These are phyloP conservation scores for Fagus sylvatica DNA, from an alignment of 306 rosid species.

Conservation along the genomic window DNA sequence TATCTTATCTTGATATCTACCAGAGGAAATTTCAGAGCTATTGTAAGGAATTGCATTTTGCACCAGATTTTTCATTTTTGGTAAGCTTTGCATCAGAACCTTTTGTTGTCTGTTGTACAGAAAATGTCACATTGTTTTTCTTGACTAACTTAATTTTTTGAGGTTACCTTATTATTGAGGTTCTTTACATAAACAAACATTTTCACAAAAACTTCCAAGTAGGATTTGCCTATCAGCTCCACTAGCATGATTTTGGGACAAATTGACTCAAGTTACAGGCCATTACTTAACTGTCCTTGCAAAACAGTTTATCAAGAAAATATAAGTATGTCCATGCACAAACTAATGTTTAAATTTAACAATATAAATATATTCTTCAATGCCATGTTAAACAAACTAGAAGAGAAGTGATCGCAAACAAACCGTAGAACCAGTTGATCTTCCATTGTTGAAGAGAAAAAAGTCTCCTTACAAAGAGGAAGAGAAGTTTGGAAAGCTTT, in stretches of 20 bases:
- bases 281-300: background rate
- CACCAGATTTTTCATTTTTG: too few relatives aligned
- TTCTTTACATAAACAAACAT: background rate
- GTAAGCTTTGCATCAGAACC: too few relatives aligned
- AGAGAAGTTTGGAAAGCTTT: constrained; percentile 84
- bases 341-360: background rate
- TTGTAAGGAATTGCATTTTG: too few relatives aligned
- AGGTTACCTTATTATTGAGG: background rate
- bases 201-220: background rate
- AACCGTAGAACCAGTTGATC: constrained; percentile 77
- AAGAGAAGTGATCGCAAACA: constrained; percentile 18
- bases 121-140: too few relatives aligned
- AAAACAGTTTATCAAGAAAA: background rate
- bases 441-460: constrained; percentile 75
- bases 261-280: background rate
- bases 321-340: background rate
- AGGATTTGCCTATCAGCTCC: background rate
- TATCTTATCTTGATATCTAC: too few relatives aligned
- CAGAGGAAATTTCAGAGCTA: too few relatives aligned
- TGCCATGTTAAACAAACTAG: constrained; percentile 4
- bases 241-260: background rate
- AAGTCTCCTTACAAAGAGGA: constrained; percentile 84
- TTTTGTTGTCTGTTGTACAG: too few relatives aligned
- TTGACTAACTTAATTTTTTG: background rate
- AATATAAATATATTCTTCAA: background rate